Percentiles rank a stretch among this genome's conserved stretches.
Evolutionary conservation across 2,329 filamentous ascomycete genomes (phyloP).

Genomic region (Lizonia empirigonia): DNA sequence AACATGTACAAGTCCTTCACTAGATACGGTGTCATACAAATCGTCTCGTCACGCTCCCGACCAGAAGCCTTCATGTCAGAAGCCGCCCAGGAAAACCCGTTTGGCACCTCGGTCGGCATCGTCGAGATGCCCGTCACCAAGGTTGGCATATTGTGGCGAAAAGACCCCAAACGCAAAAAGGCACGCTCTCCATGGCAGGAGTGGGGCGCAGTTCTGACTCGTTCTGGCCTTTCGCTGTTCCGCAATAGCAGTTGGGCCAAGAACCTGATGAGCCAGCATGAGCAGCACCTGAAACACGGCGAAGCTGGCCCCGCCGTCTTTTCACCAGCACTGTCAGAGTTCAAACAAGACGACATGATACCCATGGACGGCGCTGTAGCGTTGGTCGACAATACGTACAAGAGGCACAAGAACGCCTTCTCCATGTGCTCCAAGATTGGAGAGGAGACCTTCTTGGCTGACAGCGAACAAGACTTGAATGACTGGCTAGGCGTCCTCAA

Average conservation of each 20-base stretch:
- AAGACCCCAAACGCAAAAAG: constrained; percentile 92
- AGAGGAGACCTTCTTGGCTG: constrained; percentile 89
- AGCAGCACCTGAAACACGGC: constrained; percentile 78
- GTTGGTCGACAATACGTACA: constrained; percentile 83
- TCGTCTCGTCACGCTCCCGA: constrained; percentile 89
- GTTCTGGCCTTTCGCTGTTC: constrained; percentile 97
- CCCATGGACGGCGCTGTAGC: constrained; percentile 93
- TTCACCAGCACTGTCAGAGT: constrained; percentile 85
- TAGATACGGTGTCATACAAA: constrained; percentile 88
- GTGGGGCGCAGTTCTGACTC: constrained; percentile 95
- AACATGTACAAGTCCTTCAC: constrained; percentile 88
- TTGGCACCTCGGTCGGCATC: constrained; percentile 81
- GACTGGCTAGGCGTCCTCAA: constrained; percentile 97
- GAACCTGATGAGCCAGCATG: constrained; percentile 84
- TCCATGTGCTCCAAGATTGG: constrained; percentile 81
- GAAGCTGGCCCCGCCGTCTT: constrained; percentile 82
- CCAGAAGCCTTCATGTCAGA: constrained; percentile 95
- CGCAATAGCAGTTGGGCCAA: constrained; percentile 93
- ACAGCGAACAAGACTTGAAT: constrained; percentile 89
- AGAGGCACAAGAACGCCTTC: constrained; percentile 94
- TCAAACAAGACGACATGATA: constrained; percentile 92
- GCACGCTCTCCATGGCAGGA: constrained; percentile 96
- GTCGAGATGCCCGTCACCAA: constrained; percentile 98
- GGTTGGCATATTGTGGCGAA: constrained; percentile 92
- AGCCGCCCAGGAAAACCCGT: constrained; percentile 80